A percentile compares a stretch with the other conserved stretches of the same genome.
phyloP scores from a whole-genome alignment of 176 grass and related monocot genomes.

The Miscanthus lutarioriparius region DNA sequence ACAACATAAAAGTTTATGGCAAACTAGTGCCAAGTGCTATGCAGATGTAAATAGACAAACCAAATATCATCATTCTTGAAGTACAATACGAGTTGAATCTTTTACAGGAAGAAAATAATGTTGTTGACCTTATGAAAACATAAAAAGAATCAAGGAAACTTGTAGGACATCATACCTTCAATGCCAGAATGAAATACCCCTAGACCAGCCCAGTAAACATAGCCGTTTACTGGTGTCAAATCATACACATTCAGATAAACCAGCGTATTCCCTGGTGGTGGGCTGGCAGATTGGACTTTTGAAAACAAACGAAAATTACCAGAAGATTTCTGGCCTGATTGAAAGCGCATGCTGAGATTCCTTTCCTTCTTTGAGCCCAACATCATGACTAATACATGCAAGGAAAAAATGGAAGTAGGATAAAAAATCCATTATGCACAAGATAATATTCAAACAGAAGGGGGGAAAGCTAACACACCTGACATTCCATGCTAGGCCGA shows the following conservation, averaged over 20 bases:
- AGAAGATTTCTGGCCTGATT: constrained; percentile 46
- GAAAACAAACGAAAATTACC: constrained; percentile 56
- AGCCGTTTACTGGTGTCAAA: constrained; percentile 73
- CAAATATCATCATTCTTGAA: not conserved
- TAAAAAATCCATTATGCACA: not conserved
- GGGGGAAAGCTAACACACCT: constrained; percentile 1
- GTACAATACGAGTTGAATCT: no score
- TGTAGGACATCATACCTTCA: constrained; percentile 52
- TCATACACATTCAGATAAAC: constrained; percentile 87
- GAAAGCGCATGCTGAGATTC: constrained; percentile 27
- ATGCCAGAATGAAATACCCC: constrained; percentile 80
- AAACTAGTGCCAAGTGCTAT: not conserved
- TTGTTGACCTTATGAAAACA: not conserved
- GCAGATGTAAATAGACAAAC: not conserved
- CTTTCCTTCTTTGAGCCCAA: constrained; percentile 28
- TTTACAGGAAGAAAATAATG: not conserved
- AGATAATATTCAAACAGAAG: not conserved
- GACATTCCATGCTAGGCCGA: not conserved
- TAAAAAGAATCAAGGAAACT: not conserved
- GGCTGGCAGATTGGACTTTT: constrained; percentile 48
- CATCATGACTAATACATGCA: constrained; percentile 22
- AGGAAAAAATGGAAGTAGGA: not conserved
- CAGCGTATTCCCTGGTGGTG: constrained; percentile 46
- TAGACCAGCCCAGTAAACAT: constrained; percentile 65
- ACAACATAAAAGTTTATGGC: not conserved